Evolutionary conservation across 2,329 filamentous ascomycete genomes (phyloP).

Genomic region (Trichoderma cornu-damae): DNA sequence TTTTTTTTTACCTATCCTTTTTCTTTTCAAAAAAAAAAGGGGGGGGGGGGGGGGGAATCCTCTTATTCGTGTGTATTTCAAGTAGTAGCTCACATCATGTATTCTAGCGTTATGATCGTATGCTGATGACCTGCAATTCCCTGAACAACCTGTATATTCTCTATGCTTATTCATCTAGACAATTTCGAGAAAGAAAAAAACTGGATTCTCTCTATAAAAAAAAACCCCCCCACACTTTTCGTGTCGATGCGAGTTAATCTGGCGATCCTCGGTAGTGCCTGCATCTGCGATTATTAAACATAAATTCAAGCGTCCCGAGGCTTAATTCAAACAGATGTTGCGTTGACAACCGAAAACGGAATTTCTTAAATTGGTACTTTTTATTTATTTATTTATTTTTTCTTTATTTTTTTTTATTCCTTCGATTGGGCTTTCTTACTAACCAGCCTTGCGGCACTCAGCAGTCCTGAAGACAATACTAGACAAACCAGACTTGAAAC

Average conservation of each 20-base stretch:
- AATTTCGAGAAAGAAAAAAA: not conserved
- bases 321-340: too few relatives aligned
- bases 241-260: not conserved
- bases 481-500: too few relatives aligned
- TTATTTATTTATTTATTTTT: too few relatives aligned
- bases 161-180: constrained; percentile 9
- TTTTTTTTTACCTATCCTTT: too few relatives aligned
- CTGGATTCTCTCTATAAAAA: not conserved
- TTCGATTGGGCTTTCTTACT: too few relatives aligned
- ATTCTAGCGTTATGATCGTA: not conserved
- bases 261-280: not conserved
- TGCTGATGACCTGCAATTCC: not conserved
- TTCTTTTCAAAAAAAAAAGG: too few relatives aligned
- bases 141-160: not conserved
- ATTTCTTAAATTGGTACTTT: too few relatives aligned
- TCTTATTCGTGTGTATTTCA: not conserved
- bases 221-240: constrained; percentile 2
- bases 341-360: too few relatives aligned
- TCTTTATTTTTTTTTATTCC: too few relatives aligned
- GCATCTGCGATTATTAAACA: constrained; percentile 13
- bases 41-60: too few relatives aligned
- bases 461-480: too few relatives aligned
- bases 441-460: too few relatives aligned
- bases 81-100: not conserved
- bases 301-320: not conserved